Evolutionary conservation across 768 basidiomycete genomes (phyloP).

Genomic region (Mrakia gelida): DNA sequence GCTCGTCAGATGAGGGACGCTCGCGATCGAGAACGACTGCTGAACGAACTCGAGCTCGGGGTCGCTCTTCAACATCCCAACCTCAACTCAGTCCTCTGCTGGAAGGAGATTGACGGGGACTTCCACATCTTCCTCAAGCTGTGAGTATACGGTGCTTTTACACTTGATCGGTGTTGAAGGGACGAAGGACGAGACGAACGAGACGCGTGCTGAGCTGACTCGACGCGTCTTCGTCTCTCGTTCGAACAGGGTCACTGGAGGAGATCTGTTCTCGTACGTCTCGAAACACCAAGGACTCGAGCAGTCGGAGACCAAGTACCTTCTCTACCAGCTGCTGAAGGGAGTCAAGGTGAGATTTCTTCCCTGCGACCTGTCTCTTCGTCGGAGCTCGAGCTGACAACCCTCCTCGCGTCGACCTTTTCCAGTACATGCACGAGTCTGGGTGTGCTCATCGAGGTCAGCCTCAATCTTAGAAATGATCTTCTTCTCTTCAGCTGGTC

Average conservation of each 20-base stretch:
- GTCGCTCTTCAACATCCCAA: conserved; percentile 13
- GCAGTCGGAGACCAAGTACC: conserved; percentile 27
- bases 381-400: not conserved
- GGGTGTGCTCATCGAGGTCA: conserved; percentile 25
- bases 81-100: conserved; percentile 4
- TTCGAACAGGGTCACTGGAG: conserved; percentile 23
- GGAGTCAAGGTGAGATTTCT: conserved; percentile 18
- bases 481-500: not conserved
- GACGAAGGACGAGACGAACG: not conserved
- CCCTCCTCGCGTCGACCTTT: not conserved
- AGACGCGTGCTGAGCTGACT: not conserved
- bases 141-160: not conserved
- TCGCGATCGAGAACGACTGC: conserved; percentile 6
- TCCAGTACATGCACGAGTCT: conserved; percentile 23
- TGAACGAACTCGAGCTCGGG: conserved; percentile 20
- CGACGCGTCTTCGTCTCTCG: not conserved
- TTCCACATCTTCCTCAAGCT: conserved; percentile 15
- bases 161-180: not conserved
- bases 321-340: conserved; percentile 27
- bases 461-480: not conserved
- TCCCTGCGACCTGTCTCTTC: not conserved
- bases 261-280: conserved; percentile 28
- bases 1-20: not conserved
- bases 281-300: conserved; percentile 10
- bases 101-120: not conserved